phyloP scores from a whole-genome alignment of 106 monocot species.

The Allium fistulosum region DNA sequence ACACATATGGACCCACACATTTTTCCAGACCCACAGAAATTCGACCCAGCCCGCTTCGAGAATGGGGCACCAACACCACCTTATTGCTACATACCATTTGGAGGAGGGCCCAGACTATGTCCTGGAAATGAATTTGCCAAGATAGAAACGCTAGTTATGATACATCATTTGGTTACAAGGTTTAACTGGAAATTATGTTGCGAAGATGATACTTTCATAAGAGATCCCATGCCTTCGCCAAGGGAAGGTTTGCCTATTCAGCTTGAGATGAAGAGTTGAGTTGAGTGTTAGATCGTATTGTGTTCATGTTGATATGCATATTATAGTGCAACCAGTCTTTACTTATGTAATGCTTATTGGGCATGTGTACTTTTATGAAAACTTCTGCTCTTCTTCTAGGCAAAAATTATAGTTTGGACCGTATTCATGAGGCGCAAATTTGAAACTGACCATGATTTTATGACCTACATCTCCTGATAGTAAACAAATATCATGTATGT shows the following conservation, averaged over 20 bases:
- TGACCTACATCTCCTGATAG: too few relatives aligned
- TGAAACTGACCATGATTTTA: too few relatives aligned
- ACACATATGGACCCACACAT: conserved; percentile 23
- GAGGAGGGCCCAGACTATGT: conserved; percentile 20
- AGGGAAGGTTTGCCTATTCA: background rate
- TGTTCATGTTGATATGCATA: background rate
- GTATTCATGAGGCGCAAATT: too few relatives aligned
- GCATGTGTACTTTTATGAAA: too few relatives aligned
- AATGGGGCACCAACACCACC: conserved; percentile 11
- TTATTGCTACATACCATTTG: conserved; percentile 25
- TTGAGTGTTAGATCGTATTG: background rate
- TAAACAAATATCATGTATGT: too few relatives aligned
- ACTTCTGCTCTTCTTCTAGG: too few relatives aligned
- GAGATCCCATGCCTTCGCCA: conserved; percentile 30
- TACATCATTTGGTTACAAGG: conserved; percentile 19
- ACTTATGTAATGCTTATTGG: too few relatives aligned
- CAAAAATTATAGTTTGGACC: too few relatives aligned
- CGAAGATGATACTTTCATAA: conserved; percentile 5
- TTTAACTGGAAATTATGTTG: conserved; percentile 20
- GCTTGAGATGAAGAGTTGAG: background rate
- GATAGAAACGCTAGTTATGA: conserved; percentile 17
- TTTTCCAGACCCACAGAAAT: conserved; percentile 15
- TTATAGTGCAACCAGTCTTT: too few relatives aligned
- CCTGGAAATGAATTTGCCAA: conserved; percentile 24
- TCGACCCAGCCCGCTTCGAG: conserved; percentile 20